Base-by-base conservation (phyloP, 2,329 filamentous ascomycete species). In the Leptoxyphium fumago region DNA sequence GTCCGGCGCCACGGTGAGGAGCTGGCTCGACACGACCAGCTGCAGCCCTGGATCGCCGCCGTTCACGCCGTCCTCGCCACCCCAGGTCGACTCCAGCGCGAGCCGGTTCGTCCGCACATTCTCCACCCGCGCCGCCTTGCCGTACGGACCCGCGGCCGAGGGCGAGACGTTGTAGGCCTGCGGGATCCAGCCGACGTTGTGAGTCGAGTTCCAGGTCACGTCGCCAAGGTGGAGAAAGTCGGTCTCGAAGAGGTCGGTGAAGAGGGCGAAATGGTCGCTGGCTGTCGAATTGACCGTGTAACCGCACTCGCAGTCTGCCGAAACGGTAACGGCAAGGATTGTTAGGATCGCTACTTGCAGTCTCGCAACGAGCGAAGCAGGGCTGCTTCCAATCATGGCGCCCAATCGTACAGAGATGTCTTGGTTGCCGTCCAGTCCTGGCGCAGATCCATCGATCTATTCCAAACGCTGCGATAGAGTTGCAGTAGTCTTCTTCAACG, bases 241-340 rank as follows among this genome's bases (percentile, higher is more conserved):
- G 15, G 80, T 80, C 56, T 87, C 82, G 42, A 84, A 61, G 10
- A 78, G 57, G 47, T 87, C 77, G 2, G 80, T 84, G 58, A 83
- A 87, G 43, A 82, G 56, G 36, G 68, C 62, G 40, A 61, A 54
- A 6, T 54, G 46, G 3, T 57, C 50, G 26, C 64, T 61, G 39
- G 62, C 55, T n/a, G 65, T 68, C 34, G 68, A 61, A 47, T 65
- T 67, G 39, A 79, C 61, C 2, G 72, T 72, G 60, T 85, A 88
- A 42, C 83, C 84, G 57, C 84, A 89, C 53, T 82, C 75, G 64
- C 84, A 88, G 48, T 71, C 67, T 5, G 72, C 70, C 38, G 54
- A 52, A 38, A 56, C 63, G 8, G 13, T n/a, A 8, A 6, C 17
- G 13, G 8, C 34, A 38, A 38, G 34, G 34, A 17, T 38, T 3